Evolutionary conservation across 108 stramenopile species (phyloP).

Genomic region (Skeletonema potamos): DNA sequence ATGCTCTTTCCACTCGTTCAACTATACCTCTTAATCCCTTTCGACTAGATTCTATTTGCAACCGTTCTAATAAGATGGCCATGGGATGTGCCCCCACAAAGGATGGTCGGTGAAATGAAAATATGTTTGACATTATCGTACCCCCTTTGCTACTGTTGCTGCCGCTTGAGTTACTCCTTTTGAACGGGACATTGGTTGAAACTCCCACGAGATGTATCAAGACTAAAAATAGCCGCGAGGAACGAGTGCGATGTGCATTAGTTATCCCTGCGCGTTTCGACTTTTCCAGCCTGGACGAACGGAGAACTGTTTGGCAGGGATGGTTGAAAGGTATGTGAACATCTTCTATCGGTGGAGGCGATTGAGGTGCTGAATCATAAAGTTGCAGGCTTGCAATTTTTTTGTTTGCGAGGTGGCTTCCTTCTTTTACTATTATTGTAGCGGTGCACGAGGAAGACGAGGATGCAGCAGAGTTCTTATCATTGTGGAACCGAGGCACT

Average conservation of each 20-base stretch:
- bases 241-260: conserved; percentile 41
- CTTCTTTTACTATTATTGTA: background rate
- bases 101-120: conserved; percentile 5
- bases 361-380: background rate
- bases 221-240: conserved; percentile 58
- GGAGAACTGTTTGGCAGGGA: background rate
- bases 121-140: background rate
- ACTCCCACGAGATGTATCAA: conserved; percentile 61
- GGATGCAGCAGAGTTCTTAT: background rate
- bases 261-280: background rate
- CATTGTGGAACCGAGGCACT: background rate
- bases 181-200: conserved; percentile 40
- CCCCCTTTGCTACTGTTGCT: background rate
- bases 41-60: conserved; percentile 31
- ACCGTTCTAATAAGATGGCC: conserved; percentile 55
- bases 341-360: background rate
- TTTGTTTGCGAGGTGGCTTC: background rate
- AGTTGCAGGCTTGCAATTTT: background rate
- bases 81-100: conserved; percentile 61
- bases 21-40: conserved; percentile 30
- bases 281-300: background rate
- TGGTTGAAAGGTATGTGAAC: background rate
- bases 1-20: conserved; percentile 27
- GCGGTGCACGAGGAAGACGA: background rate
- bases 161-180: background rate